phyloP scores from a whole-genome alignment of 169 alveolate species.

The Eimeria acervulina region DNA sequence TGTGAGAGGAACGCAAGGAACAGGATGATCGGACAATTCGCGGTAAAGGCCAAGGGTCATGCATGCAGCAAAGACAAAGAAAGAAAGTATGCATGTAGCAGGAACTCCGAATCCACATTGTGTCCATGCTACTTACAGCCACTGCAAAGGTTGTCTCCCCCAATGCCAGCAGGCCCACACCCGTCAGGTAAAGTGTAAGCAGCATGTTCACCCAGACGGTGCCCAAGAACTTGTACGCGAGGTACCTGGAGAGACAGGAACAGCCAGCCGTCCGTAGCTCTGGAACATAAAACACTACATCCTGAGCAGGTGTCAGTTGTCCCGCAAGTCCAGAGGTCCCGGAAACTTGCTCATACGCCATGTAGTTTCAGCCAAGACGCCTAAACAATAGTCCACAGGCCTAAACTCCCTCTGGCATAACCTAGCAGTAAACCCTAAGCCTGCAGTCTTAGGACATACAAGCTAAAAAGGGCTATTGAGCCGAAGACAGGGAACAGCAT shows the following conservation, averaged over 20 bases:
- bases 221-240: slow-evolving; percentile 86
- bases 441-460: slow-evolving; percentile 81
- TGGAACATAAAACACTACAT: not conserved
- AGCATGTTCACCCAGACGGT: slow-evolving; percentile 88
- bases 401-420: not conserved
- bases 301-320: not conserved
- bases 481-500: slow-evolving; percentile 94
- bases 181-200: slow-evolving; percentile 86
- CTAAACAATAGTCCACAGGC: not conserved
- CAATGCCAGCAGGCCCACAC: slow-evolving; percentile 85
- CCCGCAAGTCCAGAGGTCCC: not conserved
- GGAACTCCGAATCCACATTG: not conserved
- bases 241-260: slow-evolving; percentile 73
- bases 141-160: slow-evolving; percentile 84
- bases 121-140: slow-evolving; percentile 28
- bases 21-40: not conserved
- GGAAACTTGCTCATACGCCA: not conserved
- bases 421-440: not conserved
- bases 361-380: not conserved
- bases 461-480: slow-evolving; percentile 90
- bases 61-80: not conserved
- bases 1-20: not conserved
- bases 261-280: not conserved
- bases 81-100: too few species aligned
- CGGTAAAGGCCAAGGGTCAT: not conserved